Conservation (phyloP, 129 eudicot species). For the Centella asiatica region DNA sequence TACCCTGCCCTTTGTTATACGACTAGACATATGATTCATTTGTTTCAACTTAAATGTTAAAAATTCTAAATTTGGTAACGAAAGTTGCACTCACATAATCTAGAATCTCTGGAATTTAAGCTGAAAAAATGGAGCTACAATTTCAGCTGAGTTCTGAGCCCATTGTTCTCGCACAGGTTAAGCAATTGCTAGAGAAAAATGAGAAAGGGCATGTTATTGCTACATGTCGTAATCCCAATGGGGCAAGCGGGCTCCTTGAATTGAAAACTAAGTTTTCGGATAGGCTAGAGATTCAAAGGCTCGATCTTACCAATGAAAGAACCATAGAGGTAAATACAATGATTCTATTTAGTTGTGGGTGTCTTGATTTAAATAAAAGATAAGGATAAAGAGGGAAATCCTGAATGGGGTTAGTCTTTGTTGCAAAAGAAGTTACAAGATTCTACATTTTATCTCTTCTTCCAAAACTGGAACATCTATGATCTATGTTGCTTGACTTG, state of each 20-base stretch:
- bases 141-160: background rate
- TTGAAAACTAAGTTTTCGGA: constrained; percentile 55
- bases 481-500: background rate
- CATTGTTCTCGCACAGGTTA: constrained; percentile 39
- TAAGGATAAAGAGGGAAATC: background rate
- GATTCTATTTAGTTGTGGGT: background rate
- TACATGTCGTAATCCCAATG: constrained; percentile 73
- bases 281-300: constrained; percentile 55
- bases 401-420: background rate
- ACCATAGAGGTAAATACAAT: constrained; percentile 59
- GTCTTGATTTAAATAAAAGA: background rate
- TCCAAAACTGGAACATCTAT: background rate
- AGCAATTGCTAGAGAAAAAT: constrained; percentile 60
- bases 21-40: no score
- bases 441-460: background rate
- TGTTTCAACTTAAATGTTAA: no score
- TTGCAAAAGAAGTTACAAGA: background rate
- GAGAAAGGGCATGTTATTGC: constrained; percentile 69
- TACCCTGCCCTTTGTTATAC: no score
- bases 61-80: no score
- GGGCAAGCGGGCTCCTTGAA: constrained; percentile 61
- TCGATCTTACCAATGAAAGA: constrained; percentile 79
- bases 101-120: background rate
- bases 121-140: no score
- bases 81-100: no score